Evolutionary conservation across 768 basidiomycete genomes (phyloP).

Genomic region (Ramaria rubella): DNA sequence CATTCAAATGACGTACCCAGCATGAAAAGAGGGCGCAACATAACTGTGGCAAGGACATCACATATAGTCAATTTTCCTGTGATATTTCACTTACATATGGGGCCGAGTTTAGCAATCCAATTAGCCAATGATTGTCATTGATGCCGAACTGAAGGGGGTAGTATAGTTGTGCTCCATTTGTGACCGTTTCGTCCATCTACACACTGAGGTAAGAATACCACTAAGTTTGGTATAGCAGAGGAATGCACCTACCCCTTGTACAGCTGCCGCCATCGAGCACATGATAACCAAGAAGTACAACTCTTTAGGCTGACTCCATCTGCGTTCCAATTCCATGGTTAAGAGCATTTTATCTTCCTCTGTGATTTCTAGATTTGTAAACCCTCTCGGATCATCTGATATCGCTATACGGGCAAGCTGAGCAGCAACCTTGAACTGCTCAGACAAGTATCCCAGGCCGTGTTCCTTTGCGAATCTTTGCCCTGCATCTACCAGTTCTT

Average conservation of each 20-base stretch:
- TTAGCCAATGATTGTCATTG: constrained; percentile 56
- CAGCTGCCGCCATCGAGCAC: constrained; percentile 70
- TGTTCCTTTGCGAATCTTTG: constrained; percentile 49
- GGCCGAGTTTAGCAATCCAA: constrained; percentile 71
- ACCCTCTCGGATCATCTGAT: constrained; percentile 56
- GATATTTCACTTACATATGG: constrained; percentile 40
- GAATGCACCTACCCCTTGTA: constrained; percentile 47
- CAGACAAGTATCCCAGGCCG: constrained; percentile 26
- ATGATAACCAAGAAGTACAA: constrained; percentile 48
- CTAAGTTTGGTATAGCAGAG: neutral
- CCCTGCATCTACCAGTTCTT: constrained; percentile 52
- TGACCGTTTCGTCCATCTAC: constrained; percentile 45
- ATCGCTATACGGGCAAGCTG: constrained; percentile 55
- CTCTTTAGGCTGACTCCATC: constrained; percentile 41
- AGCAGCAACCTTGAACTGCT: constrained; percentile 57
- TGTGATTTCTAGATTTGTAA: constrained; percentile 33
- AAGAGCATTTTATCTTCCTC: constrained; percentile 39
- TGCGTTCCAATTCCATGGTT: constrained; percentile 40
- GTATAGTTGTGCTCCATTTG: constrained; percentile 52
- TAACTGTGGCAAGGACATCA: constrained; percentile 25
- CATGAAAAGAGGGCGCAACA: constrained; percentile 49
- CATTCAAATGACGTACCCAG: constrained; percentile 48
- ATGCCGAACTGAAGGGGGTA: constrained; percentile 56
- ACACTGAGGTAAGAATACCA: constrained; percentile 7
- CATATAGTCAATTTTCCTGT: constrained; percentile 19